Base-by-base conservation (phyloP, 176 grass and related monocot genomes). In the Stipa capillata region DNA sequence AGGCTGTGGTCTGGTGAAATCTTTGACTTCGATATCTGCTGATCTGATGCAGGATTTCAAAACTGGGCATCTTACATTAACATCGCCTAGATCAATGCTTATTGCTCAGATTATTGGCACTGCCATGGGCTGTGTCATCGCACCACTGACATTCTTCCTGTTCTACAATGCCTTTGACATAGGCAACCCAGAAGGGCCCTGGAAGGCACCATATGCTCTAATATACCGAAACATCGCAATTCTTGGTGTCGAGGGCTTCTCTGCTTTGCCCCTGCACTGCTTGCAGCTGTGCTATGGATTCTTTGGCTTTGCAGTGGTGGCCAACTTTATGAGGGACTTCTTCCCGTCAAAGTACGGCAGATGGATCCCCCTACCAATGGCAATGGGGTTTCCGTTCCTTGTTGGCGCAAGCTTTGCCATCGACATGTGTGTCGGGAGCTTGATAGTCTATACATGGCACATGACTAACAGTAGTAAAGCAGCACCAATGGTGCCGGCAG, bases 31-130 rank as follows among this genome's bases (percentile, higher is more conserved):
- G 13, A 84, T 95, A 65, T 93, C 92, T 11, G 90, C 92, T 49
- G 96, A 99, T 87, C 83, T 99, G 57, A 99, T 99, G 96, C 96
- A 99, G 13, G 96, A 99, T 33, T 92, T 99, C n/a, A 99, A 99
- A 68, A 95, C 96, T 5, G 96, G 92, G 14, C 84, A 99, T 91
- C 88, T 99, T 42, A 99, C 96, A 4, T 72, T 99, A 63, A 99
- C 96, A 77, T 99, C 96, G 15, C 96, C 96, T 14, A 89, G 78
- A 63, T 99, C 96, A 12, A 99, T 99, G 96, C 79, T 99, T 72
- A 78, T 91, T 44, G 90, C 92, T 69, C 96, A 99, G 64, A 87
- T 86, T 56, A 93, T 99, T 32, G 96, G 96, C 49, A 99, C 90
- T 9, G 92, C 83, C 64, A 99, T 99, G 88, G 96, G 96, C 12